These are phyloP conservation scores for Phytopythium helicoides DNA, from an alignment of 352 stramenopile genomes.

Conservation along the genomic window DNA sequence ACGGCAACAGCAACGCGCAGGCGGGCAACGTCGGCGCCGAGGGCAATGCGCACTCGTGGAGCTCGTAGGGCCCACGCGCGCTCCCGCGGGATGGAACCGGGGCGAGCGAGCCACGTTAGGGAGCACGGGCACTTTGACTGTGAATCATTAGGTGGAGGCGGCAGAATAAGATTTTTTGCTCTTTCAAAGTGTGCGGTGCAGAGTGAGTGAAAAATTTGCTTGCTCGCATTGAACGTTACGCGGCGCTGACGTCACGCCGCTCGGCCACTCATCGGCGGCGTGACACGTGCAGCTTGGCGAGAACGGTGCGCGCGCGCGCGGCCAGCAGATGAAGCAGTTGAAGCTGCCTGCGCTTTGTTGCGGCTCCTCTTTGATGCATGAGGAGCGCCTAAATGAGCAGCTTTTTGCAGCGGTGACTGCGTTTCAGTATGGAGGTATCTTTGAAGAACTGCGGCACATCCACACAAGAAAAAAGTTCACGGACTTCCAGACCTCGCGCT, in stretches of 20 bases:
- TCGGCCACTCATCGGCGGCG: background rate
- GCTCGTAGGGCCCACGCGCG: constrained; percentile 47
- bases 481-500: too few relatives aligned
- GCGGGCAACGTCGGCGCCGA: constrained; percentile 43
- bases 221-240: constrained; percentile 7
- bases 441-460: background rate
- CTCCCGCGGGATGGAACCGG: constrained; percentile 12
- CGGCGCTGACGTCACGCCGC: background rate
- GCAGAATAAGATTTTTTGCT: too few relatives aligned
- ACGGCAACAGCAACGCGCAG: constrained; percentile 56
- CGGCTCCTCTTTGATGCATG: too few relatives aligned
- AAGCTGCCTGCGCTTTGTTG: background rate
- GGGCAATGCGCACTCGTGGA: constrained; percentile 63
- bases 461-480: too few relatives aligned
- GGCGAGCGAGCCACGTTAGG: constrained; percentile 2
- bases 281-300: background rate
- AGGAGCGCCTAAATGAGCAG: too few relatives aligned
- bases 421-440: background rate
- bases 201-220: background rate
- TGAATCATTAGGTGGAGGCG: constrained; percentile 8
- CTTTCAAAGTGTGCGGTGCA: too few relatives aligned
- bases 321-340: background rate
- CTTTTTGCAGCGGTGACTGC: too few relatives aligned
- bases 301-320: background rate
- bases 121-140: background rate